Base-by-base conservation (phyloP, 371 early-diverging fungal species). In the Rhizomucor miehei region DNA sequence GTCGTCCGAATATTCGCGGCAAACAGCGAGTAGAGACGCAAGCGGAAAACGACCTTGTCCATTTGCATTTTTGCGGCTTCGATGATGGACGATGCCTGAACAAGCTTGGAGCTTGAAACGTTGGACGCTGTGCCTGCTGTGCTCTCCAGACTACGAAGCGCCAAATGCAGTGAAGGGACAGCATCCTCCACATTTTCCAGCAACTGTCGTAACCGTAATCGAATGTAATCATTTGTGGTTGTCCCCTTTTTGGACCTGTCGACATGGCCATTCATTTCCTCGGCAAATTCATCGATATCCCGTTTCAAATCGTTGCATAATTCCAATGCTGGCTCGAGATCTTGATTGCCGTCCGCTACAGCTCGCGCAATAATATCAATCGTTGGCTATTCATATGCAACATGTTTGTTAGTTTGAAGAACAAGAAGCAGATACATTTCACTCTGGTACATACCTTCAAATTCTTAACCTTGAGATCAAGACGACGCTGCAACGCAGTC, bases 291-390 rank as follows among this genome's bases (percentile, higher is more conserved):
- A 5, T 82, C 73, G 43, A 87, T 82, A 37, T 87, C 82, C 6
- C 45, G 59, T 48, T 80, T 77, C 43, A 89, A 59, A 21, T 75
- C 66, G 45, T 77, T 68, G 16, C 87, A 81, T 56, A 87, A 73
- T 43, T 80, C 82, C n/a, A 87, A 58, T 0, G 86, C 85, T 6
- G 86, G 74, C 34, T 80, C 76, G 20, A 88, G 60, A 37, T 81
- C 75, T 10, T 64, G 69, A 62, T 88, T 80, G 1, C 89, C 89
- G 45, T 86, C 80, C 3, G 88, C 86, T 1, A 85, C 77, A 37
- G 76, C 71, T 23, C 80, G 73, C 23, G 86, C 85, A 47, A 86
- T 78, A 11, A 86, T 75, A 54, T 89, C 89, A 46, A 89, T 83
- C 2, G 89, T 84, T 2, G 89, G 89, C 63, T 80, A 67, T n/a